Base-by-base conservation (phyloP, 345 rosid species). In the Bruguiera gymnorhiza region DNA sequence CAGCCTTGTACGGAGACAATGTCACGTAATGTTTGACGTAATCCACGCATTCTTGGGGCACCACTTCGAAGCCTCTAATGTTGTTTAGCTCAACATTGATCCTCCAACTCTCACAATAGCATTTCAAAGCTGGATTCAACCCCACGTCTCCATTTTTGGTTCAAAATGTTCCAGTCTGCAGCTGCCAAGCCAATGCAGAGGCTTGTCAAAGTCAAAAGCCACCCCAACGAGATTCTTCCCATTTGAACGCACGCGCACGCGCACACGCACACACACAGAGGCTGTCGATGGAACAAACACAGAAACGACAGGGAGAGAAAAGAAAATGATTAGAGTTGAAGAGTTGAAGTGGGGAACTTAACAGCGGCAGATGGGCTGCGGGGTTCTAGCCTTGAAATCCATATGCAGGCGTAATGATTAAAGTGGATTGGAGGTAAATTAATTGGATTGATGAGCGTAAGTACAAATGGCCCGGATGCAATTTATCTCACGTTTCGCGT, bases 41-140 rank as follows among this genome's bases (percentile, higher is more conserved):
- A 34, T 68, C 68, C 1, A 79, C 77, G 67, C 93, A 90, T 64
- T 90, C 97, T 62, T 85, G 85, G 1, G 97, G 97, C 67, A 90
- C 89, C 3, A 84, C 87, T 8, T 83, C 77, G 69, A 83, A 88
- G 6, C 67, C 86, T 65, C 85, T 83, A 6, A 90, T 83, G 83
- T 90, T 90, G 88, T 88, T 57, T 0, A 85, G 68, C 81, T 90
- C 96, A 7, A 90, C 96, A 77, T 84, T 90, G 29, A 82, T 66
- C 78, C 96, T 90, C 93, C 93, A 88, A 66, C 96, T 85, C 78
- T 86, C 87, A 46, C 93, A 90, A 59, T 86, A 88, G 6, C 70
- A 70, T 60, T 84, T 77, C 80, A 83, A 84, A 70, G 70, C 73
- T 73, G 67, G 60, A 69, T 3, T 34, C 56, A 63, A 57, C 19